Evolutionary conservation across 352 stramenopile species (phyloP).

Genomic region (Discostella stelligera): DNA sequence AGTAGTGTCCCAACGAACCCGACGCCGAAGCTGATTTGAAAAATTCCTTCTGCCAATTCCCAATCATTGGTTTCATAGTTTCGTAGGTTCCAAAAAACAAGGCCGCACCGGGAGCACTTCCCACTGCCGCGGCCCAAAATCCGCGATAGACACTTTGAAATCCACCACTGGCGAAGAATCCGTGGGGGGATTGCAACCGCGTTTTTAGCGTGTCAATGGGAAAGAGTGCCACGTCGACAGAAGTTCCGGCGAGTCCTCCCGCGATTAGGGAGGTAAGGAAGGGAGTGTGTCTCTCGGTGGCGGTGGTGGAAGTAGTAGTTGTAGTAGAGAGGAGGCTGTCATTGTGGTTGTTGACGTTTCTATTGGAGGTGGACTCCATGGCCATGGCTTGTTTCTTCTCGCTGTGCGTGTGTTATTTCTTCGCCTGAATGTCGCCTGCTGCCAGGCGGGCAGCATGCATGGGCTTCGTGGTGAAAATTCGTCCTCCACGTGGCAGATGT

Average conservation of each 20-base stretch:
- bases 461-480: too few species aligned
- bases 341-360: neutral
- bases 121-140: conserved; percentile 79
- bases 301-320: neutral
- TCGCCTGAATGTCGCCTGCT: too few species aligned
- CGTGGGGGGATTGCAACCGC: conserved; percentile 92
- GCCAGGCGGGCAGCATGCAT: too few species aligned
- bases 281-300: conserved; percentile 40
- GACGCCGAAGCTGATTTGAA: neutral
- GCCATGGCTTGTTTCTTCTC: neutral
- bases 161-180: conserved; percentile 95
- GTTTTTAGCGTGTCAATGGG: conserved; percentile 99
- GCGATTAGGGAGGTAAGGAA: conserved; percentile 75
- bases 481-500: too few species aligned
- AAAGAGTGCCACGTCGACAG: conserved; percentile 97
- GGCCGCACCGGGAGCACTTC: conserved; percentile 82
- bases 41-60: conserved; percentile 25
- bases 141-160: conserved; percentile 88
- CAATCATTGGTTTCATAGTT: conserved; percentile 54
- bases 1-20: neutral
- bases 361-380: neutral
- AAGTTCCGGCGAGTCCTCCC: conserved; percentile 93
- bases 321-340: neutral
- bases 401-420: too few species aligned
- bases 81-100: conserved; percentile 88